phyloP scores from a whole-genome alignment of 495 filamentous ascomycete species.

The Rhizodiscina lignyota region DNA sequence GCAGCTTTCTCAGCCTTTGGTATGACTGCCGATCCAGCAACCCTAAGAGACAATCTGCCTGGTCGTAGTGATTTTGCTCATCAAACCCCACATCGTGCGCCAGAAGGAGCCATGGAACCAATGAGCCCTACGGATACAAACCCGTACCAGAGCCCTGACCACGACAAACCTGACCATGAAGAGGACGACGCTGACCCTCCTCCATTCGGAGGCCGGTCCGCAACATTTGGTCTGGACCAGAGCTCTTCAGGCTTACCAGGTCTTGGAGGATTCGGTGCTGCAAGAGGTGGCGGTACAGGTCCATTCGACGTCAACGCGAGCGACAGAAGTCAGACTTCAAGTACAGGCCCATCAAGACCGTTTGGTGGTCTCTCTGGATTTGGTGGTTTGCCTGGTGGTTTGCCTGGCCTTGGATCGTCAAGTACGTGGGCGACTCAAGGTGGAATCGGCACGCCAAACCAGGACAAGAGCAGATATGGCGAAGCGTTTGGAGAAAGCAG shows the following conservation, averaged over 20 bases:
- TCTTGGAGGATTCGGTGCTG: slow-evolving; percentile 16
- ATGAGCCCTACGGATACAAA: slow-evolving; percentile 93
- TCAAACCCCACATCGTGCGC: slow-evolving; percentile 36
- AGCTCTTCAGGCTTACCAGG: slow-evolving; percentile 21
- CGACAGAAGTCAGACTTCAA: slow-evolving; percentile 82
- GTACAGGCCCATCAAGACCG: slow-evolving; percentile 49
- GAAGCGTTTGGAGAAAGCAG: slow-evolving; percentile 49
- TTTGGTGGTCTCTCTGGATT: slow-evolving; percentile 51
- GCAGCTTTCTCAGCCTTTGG: slow-evolving; percentile 50
- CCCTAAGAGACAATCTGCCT: slow-evolving; percentile 44
- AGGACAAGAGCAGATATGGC: slow-evolving; percentile 48
- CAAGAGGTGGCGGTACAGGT: neutral
- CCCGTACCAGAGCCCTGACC: slow-evolving; percentile 89
- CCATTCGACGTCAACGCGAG: slow-evolving; percentile 48
- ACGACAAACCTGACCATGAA: slow-evolving; percentile 53
- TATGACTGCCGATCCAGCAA: slow-evolving; percentile 58
- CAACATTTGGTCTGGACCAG: slow-evolving; percentile 29
- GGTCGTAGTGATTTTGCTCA: slow-evolving; percentile 41
- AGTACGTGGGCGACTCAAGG: slow-evolving; percentile 48
- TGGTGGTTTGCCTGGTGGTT: slow-evolving; percentile 38
- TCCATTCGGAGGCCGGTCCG: too few relatives aligned
- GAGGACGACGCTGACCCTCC: slow-evolving; percentile 45
- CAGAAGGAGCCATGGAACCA: slow-evolving; percentile 37
- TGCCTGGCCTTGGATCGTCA: slow-evolving; percentile 29
- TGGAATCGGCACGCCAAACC: slow-evolving; percentile 55